These are phyloP conservation scores for Castanospermum australe DNA, from an alignment of 306 rosid species.

Conservation along the genomic window DNA sequence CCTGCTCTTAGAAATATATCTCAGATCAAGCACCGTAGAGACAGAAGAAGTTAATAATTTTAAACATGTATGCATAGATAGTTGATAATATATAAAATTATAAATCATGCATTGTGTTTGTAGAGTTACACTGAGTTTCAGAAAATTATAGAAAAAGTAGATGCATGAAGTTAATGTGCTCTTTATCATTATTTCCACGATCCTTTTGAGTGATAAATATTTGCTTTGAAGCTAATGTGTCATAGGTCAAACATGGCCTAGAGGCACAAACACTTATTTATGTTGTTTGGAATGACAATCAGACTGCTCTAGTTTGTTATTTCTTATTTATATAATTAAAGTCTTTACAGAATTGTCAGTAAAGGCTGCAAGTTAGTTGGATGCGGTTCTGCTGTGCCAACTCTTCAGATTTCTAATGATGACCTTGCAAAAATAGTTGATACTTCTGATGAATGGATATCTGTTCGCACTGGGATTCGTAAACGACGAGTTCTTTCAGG, in stretches of 20 bases:
- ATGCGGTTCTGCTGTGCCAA: constrained; percentile 90
- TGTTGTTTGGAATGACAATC: constrained; percentile 23
- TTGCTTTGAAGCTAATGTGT: too few relatives aligned
- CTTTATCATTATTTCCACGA: too few relatives aligned
- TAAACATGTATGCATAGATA: too few relatives aligned
- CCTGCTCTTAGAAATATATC: too few relatives aligned
- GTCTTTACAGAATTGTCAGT: constrained; percentile 61
- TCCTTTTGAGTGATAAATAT: too few relatives aligned
- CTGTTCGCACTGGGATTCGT: constrained; percentile 90
- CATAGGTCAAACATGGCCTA: not conserved
- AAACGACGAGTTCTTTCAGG: constrained; percentile 85
- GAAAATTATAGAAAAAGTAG: too few relatives aligned
- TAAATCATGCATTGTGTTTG: too few relatives aligned
- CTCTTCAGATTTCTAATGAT: constrained; percentile 80
- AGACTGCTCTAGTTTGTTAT: not conserved
- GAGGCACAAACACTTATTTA: not conserved
- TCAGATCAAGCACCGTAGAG: too few relatives aligned
- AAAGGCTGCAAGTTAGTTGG: constrained; percentile 95
- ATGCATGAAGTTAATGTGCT: too few relatives aligned
- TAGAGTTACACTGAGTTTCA: too few relatives aligned
- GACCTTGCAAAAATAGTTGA: constrained; percentile 91
- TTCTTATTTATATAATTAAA: constrained; percentile 10
- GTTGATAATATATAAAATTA: too few relatives aligned
- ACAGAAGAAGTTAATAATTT: too few relatives aligned
- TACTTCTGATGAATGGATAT: constrained; percentile 90